Conservation (phyloP, 2,329 filamentous ascomycete species). For the Rutstroemia sp. region DNA sequence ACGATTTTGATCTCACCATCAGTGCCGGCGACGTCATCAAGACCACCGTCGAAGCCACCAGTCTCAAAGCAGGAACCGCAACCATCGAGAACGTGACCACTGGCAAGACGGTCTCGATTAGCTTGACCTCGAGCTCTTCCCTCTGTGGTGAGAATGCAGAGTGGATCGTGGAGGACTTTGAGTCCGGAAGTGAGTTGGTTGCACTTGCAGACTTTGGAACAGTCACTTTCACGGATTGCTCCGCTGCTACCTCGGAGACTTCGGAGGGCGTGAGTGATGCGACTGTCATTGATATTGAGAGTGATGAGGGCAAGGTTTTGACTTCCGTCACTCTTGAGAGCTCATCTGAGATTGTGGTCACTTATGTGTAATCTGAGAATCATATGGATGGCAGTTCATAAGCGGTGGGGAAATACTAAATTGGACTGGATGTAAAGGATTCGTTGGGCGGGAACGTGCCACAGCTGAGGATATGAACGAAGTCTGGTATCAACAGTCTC, state of each 20-base stretch:
- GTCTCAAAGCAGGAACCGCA: conserved; percentile 30
- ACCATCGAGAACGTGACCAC: conserved; percentile 39
- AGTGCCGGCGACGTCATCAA: conserved; percentile 15
- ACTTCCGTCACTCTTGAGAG: not conserved
- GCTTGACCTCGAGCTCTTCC: conserved; percentile 26
- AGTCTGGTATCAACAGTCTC: no score
- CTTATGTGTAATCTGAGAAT: not conserved
- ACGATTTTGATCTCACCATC: conserved; percentile 34
- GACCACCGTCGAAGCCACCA: conserved; percentile 37
- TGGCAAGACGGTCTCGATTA: conserved; percentile 36
- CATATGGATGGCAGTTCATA: no score
- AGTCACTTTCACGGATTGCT: conserved; percentile 34
- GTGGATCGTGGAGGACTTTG: conserved; percentile 45
- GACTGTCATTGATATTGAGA: not conserved
- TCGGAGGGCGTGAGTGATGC: not conserved
- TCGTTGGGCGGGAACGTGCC: no score
- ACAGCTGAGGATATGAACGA: no score
- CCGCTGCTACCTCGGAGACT: not conserved
- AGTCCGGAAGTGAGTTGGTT: conserved; percentile 30
- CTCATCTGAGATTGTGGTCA: not conserved
- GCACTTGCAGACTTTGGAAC: conserved; percentile 39
- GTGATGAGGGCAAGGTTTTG: not conserved
- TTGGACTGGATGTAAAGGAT: no score
- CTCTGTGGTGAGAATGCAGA: conserved; percentile 40
- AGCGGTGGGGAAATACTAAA: no score